phyloP scores from a whole-genome alignment of 2,329 filamentous ascomycete species.

The Aspergillus sp. region DNA sequence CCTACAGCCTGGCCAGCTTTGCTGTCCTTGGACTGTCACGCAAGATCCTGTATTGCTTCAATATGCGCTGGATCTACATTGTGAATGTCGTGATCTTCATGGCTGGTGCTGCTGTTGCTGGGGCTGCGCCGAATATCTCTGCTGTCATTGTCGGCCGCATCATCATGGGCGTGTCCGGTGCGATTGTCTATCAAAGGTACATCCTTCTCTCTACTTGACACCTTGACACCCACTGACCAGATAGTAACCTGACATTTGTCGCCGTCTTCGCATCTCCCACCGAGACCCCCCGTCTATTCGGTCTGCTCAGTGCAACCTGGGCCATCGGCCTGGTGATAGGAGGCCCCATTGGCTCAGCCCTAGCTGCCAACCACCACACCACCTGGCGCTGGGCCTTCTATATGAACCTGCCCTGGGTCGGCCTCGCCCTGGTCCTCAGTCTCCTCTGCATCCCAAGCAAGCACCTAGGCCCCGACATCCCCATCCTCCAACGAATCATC shows the following conservation, averaged over 20 bases:
- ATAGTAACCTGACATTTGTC: constrained; percentile 6
- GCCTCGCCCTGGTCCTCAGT: constrained; percentile 43
- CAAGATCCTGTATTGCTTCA: constrained; percentile 23
- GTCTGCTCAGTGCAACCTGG: constrained; percentile 3
- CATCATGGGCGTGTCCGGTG: constrained; percentile 30
- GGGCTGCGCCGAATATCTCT: constrained; percentile 43
- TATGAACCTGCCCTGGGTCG: constrained; percentile 56
- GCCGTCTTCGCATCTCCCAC: not conserved
- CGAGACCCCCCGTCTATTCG: constrained; percentile 4
- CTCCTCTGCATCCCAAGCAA: constrained; percentile 44
- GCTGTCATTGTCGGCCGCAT: constrained; percentile 48
- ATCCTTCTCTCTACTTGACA: not conserved
- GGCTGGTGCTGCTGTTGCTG: constrained; percentile 38
- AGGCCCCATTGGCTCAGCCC: constrained; percentile 12
- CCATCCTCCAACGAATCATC: constrained; percentile 23
- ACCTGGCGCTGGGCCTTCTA: constrained; percentile 50
- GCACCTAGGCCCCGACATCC: constrained; percentile 23
- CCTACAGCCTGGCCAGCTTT: constrained; percentile 14
- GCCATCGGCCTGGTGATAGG: constrained; percentile 10
- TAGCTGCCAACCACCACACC: constrained; percentile 15
- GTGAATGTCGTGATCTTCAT: constrained; percentile 23
- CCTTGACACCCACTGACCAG: not conserved
- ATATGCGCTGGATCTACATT: constrained; percentile 45
- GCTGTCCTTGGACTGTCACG: constrained; percentile 19
- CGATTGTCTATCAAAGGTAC: constrained; percentile 27